Percentiles rank a stretch among this genome's conserved stretches.
These are phyloP conservation scores for Penicillium sp. DNA, from an alignment of 2,329 filamentous ascomycete genomes.

Conservation along the genomic window DNA sequence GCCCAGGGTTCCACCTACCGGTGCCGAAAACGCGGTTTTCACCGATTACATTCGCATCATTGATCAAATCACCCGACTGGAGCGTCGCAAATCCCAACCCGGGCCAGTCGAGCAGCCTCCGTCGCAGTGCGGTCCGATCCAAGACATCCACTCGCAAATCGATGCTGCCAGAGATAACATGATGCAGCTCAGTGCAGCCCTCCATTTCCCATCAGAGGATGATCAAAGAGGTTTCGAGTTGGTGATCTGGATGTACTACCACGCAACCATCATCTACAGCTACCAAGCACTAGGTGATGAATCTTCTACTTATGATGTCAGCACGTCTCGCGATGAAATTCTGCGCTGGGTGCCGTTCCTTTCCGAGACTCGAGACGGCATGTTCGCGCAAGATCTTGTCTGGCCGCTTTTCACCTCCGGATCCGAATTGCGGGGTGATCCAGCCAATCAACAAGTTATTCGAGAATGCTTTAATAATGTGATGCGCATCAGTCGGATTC, in stretches of 20 bases:
- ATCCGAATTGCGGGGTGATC: constrained; percentile 19
- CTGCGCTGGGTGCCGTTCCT: constrained; percentile 8
- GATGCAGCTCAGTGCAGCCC: not conserved
- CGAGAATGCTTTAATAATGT: constrained; percentile 3
- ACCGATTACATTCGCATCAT: constrained; percentile 21
- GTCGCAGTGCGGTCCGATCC: not conserved
- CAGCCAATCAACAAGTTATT: constrained; percentile 1
- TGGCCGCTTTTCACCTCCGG: constrained; percentile 32
- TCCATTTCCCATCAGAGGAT: constrained; percentile 7
- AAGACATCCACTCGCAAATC: constrained; percentile 5
- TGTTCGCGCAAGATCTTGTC: constrained; percentile 28
- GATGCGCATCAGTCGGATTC: constrained; percentile 13
- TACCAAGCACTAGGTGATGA: constrained; percentile 15
- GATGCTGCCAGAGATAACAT: constrained; percentile 1
- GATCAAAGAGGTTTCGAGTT: constrained; percentile 11
- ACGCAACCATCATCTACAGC: constrained; percentile 21
- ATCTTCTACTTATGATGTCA: not conserved
- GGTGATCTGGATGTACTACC: constrained; percentile 18
- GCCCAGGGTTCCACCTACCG: constrained; percentile 4
- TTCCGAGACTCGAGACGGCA: constrained; percentile 9
- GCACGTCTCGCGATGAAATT: constrained; percentile 11
- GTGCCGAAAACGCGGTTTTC: constrained; percentile 16
- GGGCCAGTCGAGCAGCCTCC: not conserved
- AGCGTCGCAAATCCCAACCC: constrained; percentile 7
- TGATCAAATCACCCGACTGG: constrained; percentile 20